Conservation (phyloP, 805 yeast species). For the Kazachstania africana region DNA sequence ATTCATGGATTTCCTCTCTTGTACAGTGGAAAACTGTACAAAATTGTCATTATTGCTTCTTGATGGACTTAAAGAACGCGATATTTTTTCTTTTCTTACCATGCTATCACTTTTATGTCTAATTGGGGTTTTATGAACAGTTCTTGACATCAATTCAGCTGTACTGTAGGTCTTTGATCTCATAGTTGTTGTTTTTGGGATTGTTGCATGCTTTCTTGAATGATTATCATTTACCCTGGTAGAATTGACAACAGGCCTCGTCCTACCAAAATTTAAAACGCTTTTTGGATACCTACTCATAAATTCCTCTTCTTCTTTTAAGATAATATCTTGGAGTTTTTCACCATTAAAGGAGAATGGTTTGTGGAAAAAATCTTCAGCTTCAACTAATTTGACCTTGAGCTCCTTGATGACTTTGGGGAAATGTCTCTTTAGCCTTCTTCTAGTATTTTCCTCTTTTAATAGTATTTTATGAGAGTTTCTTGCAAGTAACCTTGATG, state of each 20-base stretch:
- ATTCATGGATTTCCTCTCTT: no score
- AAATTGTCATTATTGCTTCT: no score
- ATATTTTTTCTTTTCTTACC: slow-evolving; percentile 5
- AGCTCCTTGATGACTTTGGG: slow-evolving; percentile 52
- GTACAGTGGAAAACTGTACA: no score
- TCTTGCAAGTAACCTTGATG: slow-evolving; percentile 64
- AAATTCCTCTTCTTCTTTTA: slow-evolving; percentile 24
- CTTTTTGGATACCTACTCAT: slow-evolving; percentile 24
- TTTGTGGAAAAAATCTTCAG: slow-evolving; percentile 33
- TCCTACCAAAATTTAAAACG: slow-evolving; percentile 10
- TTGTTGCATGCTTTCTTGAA: not conserved
- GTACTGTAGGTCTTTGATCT: no score
- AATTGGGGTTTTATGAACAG: not conserved
- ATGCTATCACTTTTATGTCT: no score
- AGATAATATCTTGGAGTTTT: slow-evolving; percentile 19
- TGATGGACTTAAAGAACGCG: slow-evolving; percentile 11
- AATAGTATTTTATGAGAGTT: slow-evolving; percentile 69
- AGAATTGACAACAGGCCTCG: no score
- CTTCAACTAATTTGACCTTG: slow-evolving; percentile 34
- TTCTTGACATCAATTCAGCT: no score
- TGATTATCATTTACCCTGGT: no score
- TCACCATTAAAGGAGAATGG: slow-evolving; percentile 24
- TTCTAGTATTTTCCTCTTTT: slow-evolving; percentile 69
- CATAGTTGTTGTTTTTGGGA: no score
- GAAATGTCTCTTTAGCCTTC: slow-evolving; percentile 49